phyloP scores from a whole-genome alignment of 2,329 filamentous ascomycete species.

The Phoma sp. region DNA sequence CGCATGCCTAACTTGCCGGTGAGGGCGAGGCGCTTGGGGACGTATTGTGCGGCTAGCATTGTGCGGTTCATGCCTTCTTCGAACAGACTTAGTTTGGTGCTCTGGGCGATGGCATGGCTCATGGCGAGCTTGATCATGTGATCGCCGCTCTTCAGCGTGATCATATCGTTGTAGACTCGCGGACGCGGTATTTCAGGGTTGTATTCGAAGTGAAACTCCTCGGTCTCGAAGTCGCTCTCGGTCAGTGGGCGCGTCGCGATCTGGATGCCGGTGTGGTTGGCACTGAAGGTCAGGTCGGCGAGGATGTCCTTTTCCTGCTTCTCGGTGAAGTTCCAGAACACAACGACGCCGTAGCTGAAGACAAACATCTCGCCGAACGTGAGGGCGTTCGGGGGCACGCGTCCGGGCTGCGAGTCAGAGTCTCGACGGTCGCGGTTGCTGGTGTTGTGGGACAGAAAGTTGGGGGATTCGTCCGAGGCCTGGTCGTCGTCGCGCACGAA shows the following conservation, averaged over 20 bases:
- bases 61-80: conserved; percentile 95
- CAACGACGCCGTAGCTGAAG: conserved; percentile 94
- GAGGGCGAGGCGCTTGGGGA: conserved; percentile 85
- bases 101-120: conserved; percentile 95
- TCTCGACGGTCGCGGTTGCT: conserved; percentile 24
- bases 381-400: conserved; percentile 72
- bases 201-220: conserved; percentile 99
- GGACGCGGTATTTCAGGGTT: conserved; percentile 83
- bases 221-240: conserved; percentile 92
- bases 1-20: conserved; percentile 92
- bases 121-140: conserved; percentile 99
- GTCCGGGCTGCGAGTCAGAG: conserved; percentile 41
- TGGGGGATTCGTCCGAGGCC: conserved; percentile 19
- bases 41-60: conserved; percentile 90
- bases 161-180: conserved; percentile 98
- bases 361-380: conserved; percentile 95
- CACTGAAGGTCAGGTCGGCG: conserved; percentile 89
- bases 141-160: conserved; percentile 89
- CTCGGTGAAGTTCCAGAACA: conserved; percentile 99
- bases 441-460: conserved; percentile 11
- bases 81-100: conserved; percentile 94
- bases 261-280: conserved; percentile 67
- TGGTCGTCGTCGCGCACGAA: conserved; percentile 47
- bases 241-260: conserved; percentile 80
- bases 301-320: conserved; percentile 95